phyloP scores from a whole-genome alignment of 805 yeast species.

The baker's yeast (Saccharomyces cerevisiae) region DNA sequence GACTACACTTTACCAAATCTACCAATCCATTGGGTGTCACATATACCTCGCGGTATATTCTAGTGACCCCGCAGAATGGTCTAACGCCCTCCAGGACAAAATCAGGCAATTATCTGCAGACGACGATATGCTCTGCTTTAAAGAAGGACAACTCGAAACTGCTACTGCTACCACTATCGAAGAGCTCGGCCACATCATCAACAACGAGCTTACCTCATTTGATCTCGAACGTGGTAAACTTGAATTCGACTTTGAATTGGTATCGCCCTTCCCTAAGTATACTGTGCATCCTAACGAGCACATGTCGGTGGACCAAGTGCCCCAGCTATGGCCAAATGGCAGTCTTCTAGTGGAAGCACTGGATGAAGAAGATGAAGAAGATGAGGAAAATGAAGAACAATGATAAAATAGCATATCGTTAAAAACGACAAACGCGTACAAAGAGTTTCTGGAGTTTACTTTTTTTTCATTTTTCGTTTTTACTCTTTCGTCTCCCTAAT shows the following conservation, averaged over 20 bases:
- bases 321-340: slow-evolving; percentile 64
- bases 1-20: slow-evolving; percentile 17
- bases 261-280: slow-evolving; percentile 56
- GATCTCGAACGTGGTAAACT: slow-evolving; percentile 8
- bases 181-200: not conserved
- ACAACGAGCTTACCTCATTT: not conserved
- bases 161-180: not conserved
- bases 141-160: slow-evolving; percentile 4
- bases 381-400: slow-evolving; percentile 2
- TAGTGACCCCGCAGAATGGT: slow-evolving; percentile 67
- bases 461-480: not conserved
- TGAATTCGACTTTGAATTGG: slow-evolving; percentile 45
- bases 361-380: slow-evolving; percentile 26
- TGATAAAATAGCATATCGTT: no score
- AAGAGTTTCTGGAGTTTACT: not conserved
- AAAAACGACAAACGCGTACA: not conserved
- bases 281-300: slow-evolving; percentile 33
- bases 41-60: slow-evolving; percentile 33
- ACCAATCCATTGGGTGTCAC: slow-evolving; percentile 21
- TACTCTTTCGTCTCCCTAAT: not conserved
- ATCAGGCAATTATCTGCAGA: slow-evolving; percentile 12
- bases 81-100: slow-evolving; percentile 43
- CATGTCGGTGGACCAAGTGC: slow-evolving; percentile 33
- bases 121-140: slow-evolving; percentile 16
- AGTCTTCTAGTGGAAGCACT: slow-evolving; percentile 46